A percentile compares a stretch with the other conserved stretches of the same genome.
Conservation (phyloP, 2,329 filamentous ascomycete species). For the Didymella lethalis region DNA sequence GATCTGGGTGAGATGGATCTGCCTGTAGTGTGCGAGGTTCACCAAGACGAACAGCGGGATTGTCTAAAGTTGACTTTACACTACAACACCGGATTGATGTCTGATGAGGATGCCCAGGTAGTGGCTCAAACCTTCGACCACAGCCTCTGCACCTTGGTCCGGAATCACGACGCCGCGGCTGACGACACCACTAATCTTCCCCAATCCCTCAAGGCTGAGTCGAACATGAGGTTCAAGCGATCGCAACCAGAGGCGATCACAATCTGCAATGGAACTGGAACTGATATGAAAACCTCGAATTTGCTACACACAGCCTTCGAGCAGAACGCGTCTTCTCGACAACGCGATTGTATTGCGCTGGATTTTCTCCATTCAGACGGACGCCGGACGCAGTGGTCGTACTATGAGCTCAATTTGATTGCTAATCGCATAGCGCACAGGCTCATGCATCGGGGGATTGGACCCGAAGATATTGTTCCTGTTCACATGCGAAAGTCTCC, state of each 20-base stretch:
- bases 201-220: conserved; percentile 32
- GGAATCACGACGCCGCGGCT: conserved; percentile 30
- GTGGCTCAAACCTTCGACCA: conserved; percentile 42
- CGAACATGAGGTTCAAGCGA: conserved; percentile 31
- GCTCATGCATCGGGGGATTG: conserved; percentile 34
- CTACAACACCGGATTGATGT: conserved; percentile 51
- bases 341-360: conserved; percentile 45
- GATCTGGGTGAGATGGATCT: conserved; percentile 73
- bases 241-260: conserved; percentile 11
- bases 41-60: conserved; percentile 64
- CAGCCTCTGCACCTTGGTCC: conserved; percentile 37
- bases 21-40: conserved; percentile 78
- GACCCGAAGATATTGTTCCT: conserved; percentile 45
- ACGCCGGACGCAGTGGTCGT: conserved; percentile 45
- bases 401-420: conserved; percentile 36
- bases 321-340: conserved; percentile 36
- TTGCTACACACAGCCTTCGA: conserved; percentile 53
- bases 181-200: conserved; percentile 37
- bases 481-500: conserved; percentile 48
- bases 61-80: conserved; percentile 68
- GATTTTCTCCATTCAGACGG: conserved; percentile 50
- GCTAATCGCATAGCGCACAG: conserved; percentile 47
- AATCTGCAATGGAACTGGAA: not conserved
- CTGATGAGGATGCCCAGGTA: conserved; percentile 36
- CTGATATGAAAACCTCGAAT: not conserved